Evolutionary conservation across 495 filamentous ascomycete species (phyloP).

Genomic region (Aspergillus haitiensis): DNA sequence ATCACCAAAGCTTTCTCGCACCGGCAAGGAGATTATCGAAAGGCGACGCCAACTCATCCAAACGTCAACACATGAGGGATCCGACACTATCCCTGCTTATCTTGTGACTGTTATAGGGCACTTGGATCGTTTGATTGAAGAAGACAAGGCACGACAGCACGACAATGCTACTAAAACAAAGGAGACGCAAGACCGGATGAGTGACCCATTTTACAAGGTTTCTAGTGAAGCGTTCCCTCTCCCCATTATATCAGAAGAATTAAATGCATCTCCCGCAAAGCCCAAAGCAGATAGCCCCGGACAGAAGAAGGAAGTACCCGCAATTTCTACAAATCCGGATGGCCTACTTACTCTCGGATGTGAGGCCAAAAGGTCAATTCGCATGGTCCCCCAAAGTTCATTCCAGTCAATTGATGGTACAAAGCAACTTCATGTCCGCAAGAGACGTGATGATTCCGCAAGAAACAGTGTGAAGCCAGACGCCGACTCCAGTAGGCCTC

Average conservation of each 20-base stretch:
- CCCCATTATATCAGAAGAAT: constrained; percentile 53
- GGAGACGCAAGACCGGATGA: constrained; percentile 46
- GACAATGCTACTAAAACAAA: constrained; percentile 22
- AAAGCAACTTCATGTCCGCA: constrained; percentile 56
- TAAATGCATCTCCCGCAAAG: background rate
- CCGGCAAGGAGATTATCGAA: constrained; percentile 54
- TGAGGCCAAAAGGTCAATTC: constrained; percentile 41
- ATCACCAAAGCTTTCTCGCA: constrained; percentile 40
- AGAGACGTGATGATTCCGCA: constrained; percentile 35
- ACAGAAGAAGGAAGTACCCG: background rate
- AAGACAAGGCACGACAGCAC: constrained; percentile 30
- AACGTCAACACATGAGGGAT: constrained; percentile 40
- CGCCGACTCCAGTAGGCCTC: background rate
- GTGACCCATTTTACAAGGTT: constrained; percentile 54
- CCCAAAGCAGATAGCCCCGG: background rate
- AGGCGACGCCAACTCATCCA: constrained; percentile 57
- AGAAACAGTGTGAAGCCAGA: constrained; percentile 7
- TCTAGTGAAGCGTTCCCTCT: constrained; percentile 40
- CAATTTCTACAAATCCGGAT: background rate
- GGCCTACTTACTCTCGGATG: constrained; percentile 2
- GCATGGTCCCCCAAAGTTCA: constrained; percentile 49
- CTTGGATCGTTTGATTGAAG: constrained; percentile 61
- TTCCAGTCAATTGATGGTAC: constrained; percentile 40
- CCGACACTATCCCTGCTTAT: constrained; percentile 43
- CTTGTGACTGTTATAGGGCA: constrained; percentile 61